Evolutionary conservation across 768 basidiomycete species (phyloP).

Genomic region (Boletus fagicola): DNA sequence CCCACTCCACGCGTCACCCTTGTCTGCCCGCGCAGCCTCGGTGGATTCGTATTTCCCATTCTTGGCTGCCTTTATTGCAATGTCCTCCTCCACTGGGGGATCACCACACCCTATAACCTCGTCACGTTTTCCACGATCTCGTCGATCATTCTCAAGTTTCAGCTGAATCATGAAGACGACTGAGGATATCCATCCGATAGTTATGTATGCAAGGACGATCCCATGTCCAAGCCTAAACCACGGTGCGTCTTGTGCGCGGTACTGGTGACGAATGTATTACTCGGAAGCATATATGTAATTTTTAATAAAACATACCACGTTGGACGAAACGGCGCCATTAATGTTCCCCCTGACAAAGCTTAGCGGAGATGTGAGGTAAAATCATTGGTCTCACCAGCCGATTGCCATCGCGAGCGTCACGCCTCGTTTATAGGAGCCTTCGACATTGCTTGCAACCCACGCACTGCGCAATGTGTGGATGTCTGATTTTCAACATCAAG

Average conservation of each 20-base stretch:
- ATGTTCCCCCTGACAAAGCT: conserved; percentile 48
- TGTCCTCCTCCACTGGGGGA: conserved; percentile 41
- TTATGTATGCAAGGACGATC: conserved; percentile 68
- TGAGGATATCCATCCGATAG: conserved; percentile 58
- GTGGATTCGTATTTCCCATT: conserved; percentile 58
- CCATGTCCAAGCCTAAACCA: conserved; percentile 71
- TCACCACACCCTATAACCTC: conserved; percentile 55
- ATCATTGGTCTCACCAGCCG: conserved; percentile 40
- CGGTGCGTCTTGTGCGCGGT: conserved; percentile 61
- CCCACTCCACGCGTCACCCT: conserved; percentile 77
- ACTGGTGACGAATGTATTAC: conserved; percentile 37
- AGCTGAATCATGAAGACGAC: conserved; percentile 47
- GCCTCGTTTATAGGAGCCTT: conserved; percentile 72
- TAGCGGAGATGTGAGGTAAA: conserved; percentile 16
- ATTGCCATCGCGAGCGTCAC: conserved; percentile 70
- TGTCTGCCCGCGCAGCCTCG: conserved; percentile 53
- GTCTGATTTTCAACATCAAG: conserved; percentile 8
- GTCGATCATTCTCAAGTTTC: conserved; percentile 55
- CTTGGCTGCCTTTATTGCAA: conserved; percentile 19
- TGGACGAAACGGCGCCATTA: conserved; percentile 66
- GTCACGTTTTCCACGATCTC: conserved; percentile 67
- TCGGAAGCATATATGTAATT: background rate
- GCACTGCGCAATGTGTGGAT: conserved; percentile 39
- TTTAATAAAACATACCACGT: conserved; percentile 48
- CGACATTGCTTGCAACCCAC: conserved; percentile 71